Evolutionary conservation across 495 filamentous ascomycete genomes (phyloP).

Genomic region (Hypoxylon trugodes): DNA sequence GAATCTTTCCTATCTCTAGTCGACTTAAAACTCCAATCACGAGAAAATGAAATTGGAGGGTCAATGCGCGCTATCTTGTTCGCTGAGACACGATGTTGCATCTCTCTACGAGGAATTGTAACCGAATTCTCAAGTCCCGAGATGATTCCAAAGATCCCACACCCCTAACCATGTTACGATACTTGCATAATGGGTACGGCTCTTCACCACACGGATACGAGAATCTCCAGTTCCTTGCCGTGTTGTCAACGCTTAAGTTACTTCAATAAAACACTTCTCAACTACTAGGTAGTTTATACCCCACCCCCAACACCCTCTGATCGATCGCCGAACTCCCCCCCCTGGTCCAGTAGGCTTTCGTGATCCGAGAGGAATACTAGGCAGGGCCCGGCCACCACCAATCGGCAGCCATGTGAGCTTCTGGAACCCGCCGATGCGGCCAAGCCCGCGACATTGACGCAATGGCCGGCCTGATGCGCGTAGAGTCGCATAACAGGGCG

Average conservation of each 20-base stretch:
- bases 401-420: slow-evolving; percentile 38
- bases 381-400: slow-evolving; percentile 27
- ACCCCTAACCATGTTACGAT: slow-evolving; percentile 20
- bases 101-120: slow-evolving; percentile 28
- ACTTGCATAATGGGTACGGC: slow-evolving; percentile 5
- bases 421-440: slow-evolving; percentile 42
- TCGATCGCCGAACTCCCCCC: slow-evolving; percentile 33
- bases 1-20: slow-evolving; percentile 20
- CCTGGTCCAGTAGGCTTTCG: slow-evolving; percentile 30
- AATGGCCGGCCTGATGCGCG: slow-evolving; percentile 27
- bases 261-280: slow-evolving; percentile 8
- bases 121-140: slow-evolving; percentile 32
- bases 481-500: slow-evolving; percentile 35
- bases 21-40: slow-evolving; percentile 1
- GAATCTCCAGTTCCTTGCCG: slow-evolving; percentile 28
- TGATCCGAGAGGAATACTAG: slow-evolving; percentile 20
- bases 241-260: slow-evolving; percentile 24
- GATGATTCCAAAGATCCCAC: slow-evolving; percentile 34
- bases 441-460: slow-evolving; percentile 36
- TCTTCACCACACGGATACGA: slow-evolving; percentile 15
- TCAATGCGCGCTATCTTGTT: slow-evolving; percentile 32
- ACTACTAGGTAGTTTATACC: neutral
- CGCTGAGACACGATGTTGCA: slow-evolving; percentile 26
- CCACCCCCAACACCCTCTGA: slow-evolving; percentile 29
- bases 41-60: slow-evolving; percentile 19